Conservation (phyloP, 1,139 yeast genomes). For the Casaregolazyma suthepensis region DNA sequence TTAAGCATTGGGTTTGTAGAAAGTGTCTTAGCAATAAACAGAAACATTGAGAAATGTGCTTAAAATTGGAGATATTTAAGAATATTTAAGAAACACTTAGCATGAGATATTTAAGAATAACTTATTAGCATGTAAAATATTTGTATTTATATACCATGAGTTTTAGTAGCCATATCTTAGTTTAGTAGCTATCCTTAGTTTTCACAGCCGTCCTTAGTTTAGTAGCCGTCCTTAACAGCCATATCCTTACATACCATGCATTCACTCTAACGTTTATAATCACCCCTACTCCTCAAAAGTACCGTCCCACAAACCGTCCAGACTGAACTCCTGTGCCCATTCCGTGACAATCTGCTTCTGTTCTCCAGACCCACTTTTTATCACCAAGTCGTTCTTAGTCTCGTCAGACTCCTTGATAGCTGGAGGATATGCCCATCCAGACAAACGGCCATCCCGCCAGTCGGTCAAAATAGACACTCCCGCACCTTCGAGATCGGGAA, state of each 20-base stretch:
- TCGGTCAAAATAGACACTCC: constrained; percentile 80
- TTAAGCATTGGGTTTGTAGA: too few relatives aligned
- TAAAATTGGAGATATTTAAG: too few relatives aligned
- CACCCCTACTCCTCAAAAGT: constrained; percentile 15
- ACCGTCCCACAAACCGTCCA: constrained; percentile 58
- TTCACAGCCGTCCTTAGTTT: too few relatives aligned
- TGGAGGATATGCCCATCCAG: constrained; percentile 87
- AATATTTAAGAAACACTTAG: too few relatives aligned
- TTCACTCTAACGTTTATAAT: not conserved
- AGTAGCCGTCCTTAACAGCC: too few relatives aligned
- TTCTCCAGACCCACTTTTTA: constrained; percentile 30
- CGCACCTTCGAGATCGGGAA: constrained; percentile 83
- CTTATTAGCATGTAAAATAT: too few relatives aligned
- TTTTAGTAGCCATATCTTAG: too few relatives aligned
- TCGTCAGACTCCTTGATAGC: constrained; percentile 18
- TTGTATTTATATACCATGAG: too few relatives aligned
- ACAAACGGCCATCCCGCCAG: constrained; percentile 94
- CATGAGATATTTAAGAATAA: too few relatives aligned
- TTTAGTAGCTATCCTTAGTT: too few relatives aligned
- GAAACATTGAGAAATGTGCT: too few relatives aligned
- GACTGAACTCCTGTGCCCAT: constrained; percentile 93
- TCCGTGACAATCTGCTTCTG: constrained; percentile 54
- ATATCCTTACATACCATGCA: not conserved
- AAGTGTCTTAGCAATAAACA: too few relatives aligned
- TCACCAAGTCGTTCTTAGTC: constrained; percentile 17